A percentile compares a stretch with the other conserved stretches of the same genome.
Conservation (phyloP, 2,329 filamentous ascomycete species). For the Colletotrichum magnum region DNA sequence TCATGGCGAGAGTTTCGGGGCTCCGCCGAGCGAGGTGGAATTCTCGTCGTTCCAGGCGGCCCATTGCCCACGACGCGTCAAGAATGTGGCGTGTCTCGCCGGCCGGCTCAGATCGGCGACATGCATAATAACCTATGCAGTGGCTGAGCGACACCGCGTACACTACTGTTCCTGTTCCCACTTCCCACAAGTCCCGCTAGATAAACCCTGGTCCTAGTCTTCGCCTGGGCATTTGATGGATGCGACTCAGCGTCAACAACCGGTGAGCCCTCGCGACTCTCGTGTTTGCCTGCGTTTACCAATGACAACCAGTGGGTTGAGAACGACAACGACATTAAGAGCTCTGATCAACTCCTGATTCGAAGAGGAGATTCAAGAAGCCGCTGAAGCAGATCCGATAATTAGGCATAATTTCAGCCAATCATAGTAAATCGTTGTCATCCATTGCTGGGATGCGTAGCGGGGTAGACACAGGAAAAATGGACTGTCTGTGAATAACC, state of each 20-base stretch:
- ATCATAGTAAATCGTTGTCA: no score
- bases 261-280: no score
- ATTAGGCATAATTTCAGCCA: no score
- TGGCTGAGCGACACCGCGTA: conserved; percentile 19
- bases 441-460: no score
- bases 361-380: no score
- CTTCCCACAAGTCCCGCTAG: conserved; percentile 7
- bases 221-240: background rate
- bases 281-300: no score
- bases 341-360: no score
- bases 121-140: background rate
- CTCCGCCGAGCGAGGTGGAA: conserved; percentile 2
- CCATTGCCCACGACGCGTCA: conserved; percentile 18
- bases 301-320: no score
- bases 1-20: background rate
- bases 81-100: background rate
- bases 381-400: no score
- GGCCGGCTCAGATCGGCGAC: background rate
- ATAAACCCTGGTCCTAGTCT: background rate
- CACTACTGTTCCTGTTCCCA: conserved; percentile 11
- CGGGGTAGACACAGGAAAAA: no score
- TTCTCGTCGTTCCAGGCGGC: background rate
- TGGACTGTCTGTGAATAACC: no score
- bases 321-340: no score
- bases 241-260: background rate